Base-by-base conservation (phyloP, 306 rosid species). In the Delonix regia region DNA sequence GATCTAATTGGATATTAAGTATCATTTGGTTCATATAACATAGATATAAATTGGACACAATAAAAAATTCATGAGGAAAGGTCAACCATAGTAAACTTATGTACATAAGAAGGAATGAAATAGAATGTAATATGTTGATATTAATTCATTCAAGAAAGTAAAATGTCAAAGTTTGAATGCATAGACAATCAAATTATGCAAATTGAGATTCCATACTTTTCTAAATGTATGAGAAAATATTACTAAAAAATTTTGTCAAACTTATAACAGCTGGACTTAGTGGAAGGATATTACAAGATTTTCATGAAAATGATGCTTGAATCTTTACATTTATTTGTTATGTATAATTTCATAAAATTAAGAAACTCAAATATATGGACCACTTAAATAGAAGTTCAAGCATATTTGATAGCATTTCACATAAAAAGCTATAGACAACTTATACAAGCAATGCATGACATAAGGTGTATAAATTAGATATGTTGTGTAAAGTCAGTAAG, bases 1-100 rank as follows among this genome's bases (percentile, higher is more conserved):
- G 66, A 69, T 57, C 74, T 74, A 51, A 74, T 68, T 73, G 52
- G 30, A 69, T 24, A 62, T 41, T 22, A 64, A 70, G 63, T 74
- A 56, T 41, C 21, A 68, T 63, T 69, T 12, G 7, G 39, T n/a
- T n/a, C n/a, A n/a, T n/a, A n/a, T n/a, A n/a, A n/a, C n/a, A n/a
- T n/a, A n/a, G n/a, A n/a, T n/a, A 74, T 47, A 48, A 65, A 73
- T 76, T 52, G 25, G 5, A 52, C 30, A 44, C 19, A 34, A 64
- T 51, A 73, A 63, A 53, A 18, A 25, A 48, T 13, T 71, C 67
- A 30, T 24, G 47, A 56, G 48, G 51, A 63, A 22, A 71, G 22
- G 44, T 63, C 69, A 56, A 21, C 64, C 27, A 39, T 71, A 55
- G 27, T 41, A 52, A 69, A 52, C 49, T 66, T 62, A 33, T 19